These are phyloP conservation scores for Aspergillus homomorphus DNA, from an alignment of 495 filamentous ascomycete species.

Conservation along the genomic window DNA sequence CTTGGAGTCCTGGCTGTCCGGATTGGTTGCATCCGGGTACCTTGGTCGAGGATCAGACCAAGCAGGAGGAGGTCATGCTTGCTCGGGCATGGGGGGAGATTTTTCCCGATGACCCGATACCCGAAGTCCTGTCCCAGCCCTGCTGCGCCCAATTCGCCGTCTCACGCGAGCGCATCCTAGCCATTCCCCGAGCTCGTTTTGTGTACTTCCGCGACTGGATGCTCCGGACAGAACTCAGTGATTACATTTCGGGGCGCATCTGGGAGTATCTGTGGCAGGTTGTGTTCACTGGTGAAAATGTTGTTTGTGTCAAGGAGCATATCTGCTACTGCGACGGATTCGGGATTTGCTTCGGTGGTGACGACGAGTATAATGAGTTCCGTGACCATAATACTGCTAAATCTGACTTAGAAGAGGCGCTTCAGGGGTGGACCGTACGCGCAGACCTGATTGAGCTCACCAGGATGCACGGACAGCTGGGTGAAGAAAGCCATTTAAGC, in stretches of 20 bases:
- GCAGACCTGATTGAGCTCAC: slow-evolving; percentile 35
- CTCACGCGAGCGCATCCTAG: slow-evolving; percentile 52
- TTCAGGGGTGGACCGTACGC: slow-evolving; percentile 46
- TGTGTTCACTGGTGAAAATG: slow-evolving; percentile 57
- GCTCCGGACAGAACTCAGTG: slow-evolving; percentile 55
- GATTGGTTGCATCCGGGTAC: slow-evolving; percentile 62
- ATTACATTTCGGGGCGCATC: slow-evolving; percentile 66
- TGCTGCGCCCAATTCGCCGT: slow-evolving; percentile 72
- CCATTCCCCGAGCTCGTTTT: slow-evolving; percentile 58
- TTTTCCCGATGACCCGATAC: slow-evolving; percentile 53
- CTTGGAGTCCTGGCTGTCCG: slow-evolving; percentile 60
- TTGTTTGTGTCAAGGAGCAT: slow-evolving; percentile 62
- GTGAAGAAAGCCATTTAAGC: slow-evolving; percentile 30
- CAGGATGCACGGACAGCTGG: slow-evolving; percentile 27
- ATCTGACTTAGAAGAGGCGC: slow-evolving; percentile 42
- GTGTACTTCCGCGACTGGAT: slow-evolving; percentile 68
- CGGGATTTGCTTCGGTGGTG: slow-evolving; percentile 71
- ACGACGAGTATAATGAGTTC: slow-evolving; percentile 50
- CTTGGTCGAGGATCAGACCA: slow-evolving; percentile 45
- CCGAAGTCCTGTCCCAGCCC: slow-evolving; percentile 50
- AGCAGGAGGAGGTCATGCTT: slow-evolving; percentile 61
- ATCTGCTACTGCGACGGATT: slow-evolving; percentile 77
- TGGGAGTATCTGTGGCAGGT: slow-evolving; percentile 78
- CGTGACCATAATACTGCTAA: slow-evolving; percentile 39
- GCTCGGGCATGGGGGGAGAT: slow-evolving; percentile 52